These are phyloP conservation scores for Pythium biforme DNA, from an alignment of 352 stramenopile species.

Conservation along the genomic window DNA sequence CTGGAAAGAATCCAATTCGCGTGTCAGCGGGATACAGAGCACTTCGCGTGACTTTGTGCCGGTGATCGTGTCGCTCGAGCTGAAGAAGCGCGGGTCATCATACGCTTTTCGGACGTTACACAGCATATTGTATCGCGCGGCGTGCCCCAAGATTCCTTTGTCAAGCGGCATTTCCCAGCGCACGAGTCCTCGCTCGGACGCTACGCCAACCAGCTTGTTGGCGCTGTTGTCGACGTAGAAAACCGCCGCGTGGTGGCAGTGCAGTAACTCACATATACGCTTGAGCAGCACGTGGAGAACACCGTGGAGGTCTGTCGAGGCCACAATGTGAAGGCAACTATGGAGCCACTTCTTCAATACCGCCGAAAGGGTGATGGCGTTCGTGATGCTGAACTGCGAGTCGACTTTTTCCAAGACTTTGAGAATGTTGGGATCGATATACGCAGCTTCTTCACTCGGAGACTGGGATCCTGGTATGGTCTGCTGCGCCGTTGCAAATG, in stretches of 20 bases:
- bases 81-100: constrained; percentile 76
- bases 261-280: constrained; percentile 57
- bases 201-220: constrained; percentile 37
- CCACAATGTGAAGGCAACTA: constrained; percentile 55
- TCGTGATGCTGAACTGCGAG: constrained; percentile 84
- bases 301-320: constrained; percentile 34
- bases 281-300: constrained; percentile 30
- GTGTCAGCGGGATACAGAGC: constrained; percentile 62
- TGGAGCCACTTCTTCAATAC: constrained; percentile 80
- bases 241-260: constrained; percentile 68
- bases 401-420: constrained; percentile 84
- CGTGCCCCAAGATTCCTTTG: constrained; percentile 64
- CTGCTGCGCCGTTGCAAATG: no score
- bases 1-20: constrained; percentile 42
- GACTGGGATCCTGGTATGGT: neutral
- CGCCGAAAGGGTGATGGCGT: constrained; percentile 60
- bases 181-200: constrained; percentile 41
- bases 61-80: constrained; percentile 70
- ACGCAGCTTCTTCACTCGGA: constrained; percentile 52
- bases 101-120: constrained; percentile 67
- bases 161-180: constrained; percentile 66
- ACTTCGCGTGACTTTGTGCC: constrained; percentile 54
- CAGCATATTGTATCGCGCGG: constrained; percentile 47
- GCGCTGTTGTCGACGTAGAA: constrained; percentile 54
- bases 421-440: constrained; percentile 78